Evolutionary conservation across 352 stramenopile genomes (phyloP).

Genomic region (Phytophthora tubulina): DNA sequence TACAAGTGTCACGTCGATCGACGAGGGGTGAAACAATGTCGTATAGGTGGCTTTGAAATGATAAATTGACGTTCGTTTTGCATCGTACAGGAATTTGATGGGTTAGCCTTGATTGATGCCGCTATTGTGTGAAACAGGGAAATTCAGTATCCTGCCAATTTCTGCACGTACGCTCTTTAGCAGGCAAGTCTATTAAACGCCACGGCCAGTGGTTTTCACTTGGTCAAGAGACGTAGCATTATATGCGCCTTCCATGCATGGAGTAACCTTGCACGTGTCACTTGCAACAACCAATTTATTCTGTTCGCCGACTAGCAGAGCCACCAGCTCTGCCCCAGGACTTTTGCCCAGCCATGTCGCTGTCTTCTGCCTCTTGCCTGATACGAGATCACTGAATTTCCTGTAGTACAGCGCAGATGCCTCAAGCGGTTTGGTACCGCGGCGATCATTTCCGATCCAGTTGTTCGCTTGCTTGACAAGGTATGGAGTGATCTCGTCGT

Average conservation of each 20-base stretch:
- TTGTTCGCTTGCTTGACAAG: slow-evolving; percentile 34
- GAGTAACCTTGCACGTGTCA: neutral
- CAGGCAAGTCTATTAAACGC: slow-evolving; percentile 4
- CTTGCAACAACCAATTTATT: neutral
- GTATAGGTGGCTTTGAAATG: slow-evolving; percentile 12
- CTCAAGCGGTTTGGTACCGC: slow-evolving; percentile 28
- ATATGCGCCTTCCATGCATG: slow-evolving; percentile 10
- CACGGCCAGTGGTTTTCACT: neutral
- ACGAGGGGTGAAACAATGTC: slow-evolving; percentile 1
- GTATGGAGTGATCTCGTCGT: slow-evolving; percentile 33
- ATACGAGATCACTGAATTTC: slow-evolving; percentile 19
- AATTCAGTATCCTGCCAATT: neutral
- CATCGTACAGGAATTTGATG: neutral
- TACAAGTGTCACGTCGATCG: slow-evolving; percentile 1
- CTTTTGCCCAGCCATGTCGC: slow-evolving; percentile 1
- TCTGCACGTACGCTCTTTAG: neutral
- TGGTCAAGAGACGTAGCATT: neutral
- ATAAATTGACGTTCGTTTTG: neutral
- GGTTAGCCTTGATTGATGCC: neutral
- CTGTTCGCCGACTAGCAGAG: neutral
- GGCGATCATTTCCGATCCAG: slow-evolving; percentile 28
- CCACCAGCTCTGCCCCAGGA: neutral
- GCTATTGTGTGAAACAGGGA: neutral
- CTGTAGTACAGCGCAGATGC: slow-evolving; percentile 23
- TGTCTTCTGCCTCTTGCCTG: neutral